Conservation (phyloP, 2,329 filamentous ascomycete species). For the Albifimbria verrucaria region DNA sequence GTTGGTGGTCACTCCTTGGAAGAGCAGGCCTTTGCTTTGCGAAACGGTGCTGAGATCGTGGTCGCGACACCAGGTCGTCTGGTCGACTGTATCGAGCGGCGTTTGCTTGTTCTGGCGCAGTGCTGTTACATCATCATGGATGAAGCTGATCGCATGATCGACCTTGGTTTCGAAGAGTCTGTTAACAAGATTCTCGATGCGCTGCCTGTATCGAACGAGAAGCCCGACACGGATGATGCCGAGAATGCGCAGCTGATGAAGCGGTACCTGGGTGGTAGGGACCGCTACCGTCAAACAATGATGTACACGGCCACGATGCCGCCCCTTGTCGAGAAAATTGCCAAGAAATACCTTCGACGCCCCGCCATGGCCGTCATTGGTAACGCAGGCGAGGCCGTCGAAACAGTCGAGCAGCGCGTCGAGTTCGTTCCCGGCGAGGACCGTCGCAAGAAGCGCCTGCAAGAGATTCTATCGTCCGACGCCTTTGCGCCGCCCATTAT, state of each 20-base stretch:
- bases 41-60: slow-evolving; percentile 93
- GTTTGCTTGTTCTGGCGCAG: slow-evolving; percentile 87
- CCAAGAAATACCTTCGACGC: slow-evolving; percentile 91
- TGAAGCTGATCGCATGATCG: slow-evolving; percentile 98
- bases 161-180: slow-evolving; percentile 94
- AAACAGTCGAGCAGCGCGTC: slow-evolving; percentile 95
- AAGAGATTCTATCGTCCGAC: slow-evolving; percentile 77
- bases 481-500: slow-evolving; percentile 90
- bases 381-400: slow-evolving; percentile 90
- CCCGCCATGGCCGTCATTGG: slow-evolving; percentile 94
- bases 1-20: slow-evolving; percentile 97
- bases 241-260: slow-evolving; percentile 86
- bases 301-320: slow-evolving; percentile 99
- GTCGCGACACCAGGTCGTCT: slow-evolving; percentile 98
- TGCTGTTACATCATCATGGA: slow-evolving; percentile 99
- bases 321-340: slow-evolving; percentile 84
- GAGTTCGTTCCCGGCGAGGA: slow-evolving; percentile 91
- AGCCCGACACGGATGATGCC: slow-evolving; percentile 88
- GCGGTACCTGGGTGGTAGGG: slow-evolving; percentile 67
- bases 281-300: slow-evolving; percentile 95
- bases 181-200: slow-evolving; percentile 97
- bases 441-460: slow-evolving; percentile 92
- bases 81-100: slow-evolving; percentile 92
- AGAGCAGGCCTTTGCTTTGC: slow-evolving; percentile 85
- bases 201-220: slow-evolving; percentile 87